Evolutionary conservation across 2,329 filamentous ascomycete species (phyloP), one percentile per base, ranked within the genome.

Genomic region (Colletotrichum navitas): DNA sequence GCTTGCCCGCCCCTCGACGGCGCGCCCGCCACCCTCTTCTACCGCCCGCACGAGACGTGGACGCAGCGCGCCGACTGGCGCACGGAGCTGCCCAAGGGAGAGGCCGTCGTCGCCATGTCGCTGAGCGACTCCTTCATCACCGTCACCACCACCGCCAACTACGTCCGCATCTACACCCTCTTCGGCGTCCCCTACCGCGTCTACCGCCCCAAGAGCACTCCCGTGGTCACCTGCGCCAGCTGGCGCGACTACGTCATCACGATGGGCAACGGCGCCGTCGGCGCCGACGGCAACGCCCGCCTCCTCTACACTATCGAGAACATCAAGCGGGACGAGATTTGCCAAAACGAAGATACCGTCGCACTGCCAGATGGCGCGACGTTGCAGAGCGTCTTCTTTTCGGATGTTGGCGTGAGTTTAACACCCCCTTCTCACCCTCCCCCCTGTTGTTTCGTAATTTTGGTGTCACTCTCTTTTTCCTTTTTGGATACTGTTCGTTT

Each of bases 221-320:
- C 95, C 1, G 93, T 94, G 63, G 94, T 99, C 26, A 96, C 94
- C 0, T 99, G 96, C 78, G 94, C 94, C 0, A 95, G 94, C 76
- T 98, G 94, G 93, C 89, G 92, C 74, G 94, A 99, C 84, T 98
- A 98, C 80, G 92, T 99, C n/a, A 88, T 98, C 79, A 98, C 95
- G 0, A 90, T 99, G 75, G 95, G 95, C 65, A 99, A 99, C 77
- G 97, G 97, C 0, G 90, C 96, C 0, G 88, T 97, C 43, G 91
- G 91, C 16, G 89, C 91, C 12, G 92, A 96, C 78, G 95, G 96
- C 24, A 89, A 87, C 68, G 91, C 94, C 0, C 91, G 91, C 54
- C 87, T 99, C 34, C 85, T 93, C 11, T 99, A 98, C 83, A 95
- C 93, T 0, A 95, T 99, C 76, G 94, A 98, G 79, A 97, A 99